phyloP scores from a whole-genome alignment of 2,329 filamentous ascomycete species.

The Arthrinium puccinioides region DNA sequence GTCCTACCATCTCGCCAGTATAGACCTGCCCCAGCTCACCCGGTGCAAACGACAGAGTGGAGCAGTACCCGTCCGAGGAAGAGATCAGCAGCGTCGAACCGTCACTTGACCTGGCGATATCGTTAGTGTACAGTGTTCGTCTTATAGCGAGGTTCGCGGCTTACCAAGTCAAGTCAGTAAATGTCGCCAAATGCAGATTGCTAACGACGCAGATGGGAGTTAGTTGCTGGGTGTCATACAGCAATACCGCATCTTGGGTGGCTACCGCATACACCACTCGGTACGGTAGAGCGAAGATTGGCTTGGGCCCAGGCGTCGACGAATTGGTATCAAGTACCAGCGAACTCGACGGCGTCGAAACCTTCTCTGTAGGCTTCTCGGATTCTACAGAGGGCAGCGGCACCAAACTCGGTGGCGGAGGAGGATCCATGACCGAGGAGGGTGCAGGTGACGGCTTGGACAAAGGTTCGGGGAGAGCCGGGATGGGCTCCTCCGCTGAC shows the following conservation, averaged over 20 bases:
- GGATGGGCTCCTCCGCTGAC: constrained; percentile 75
- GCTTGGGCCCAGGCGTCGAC: constrained; percentile 49
- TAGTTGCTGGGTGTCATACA: constrained; percentile 96
- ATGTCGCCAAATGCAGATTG: constrained; percentile 95
- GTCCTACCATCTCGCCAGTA: constrained; percentile 58
- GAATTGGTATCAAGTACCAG: constrained; percentile 38
- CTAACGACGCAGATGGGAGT: constrained; percentile 91
- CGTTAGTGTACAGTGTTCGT: background rate
- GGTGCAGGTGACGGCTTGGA: constrained; percentile 50
- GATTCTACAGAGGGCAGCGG: too few species aligned
- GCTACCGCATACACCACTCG: constrained; percentile 95
- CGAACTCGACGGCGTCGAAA: constrained; percentile 44
- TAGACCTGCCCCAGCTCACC: constrained; percentile 83
- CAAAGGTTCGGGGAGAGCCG: constrained; percentile 75
- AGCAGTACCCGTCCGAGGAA: constrained; percentile 98
- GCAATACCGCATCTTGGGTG: constrained; percentile 86
- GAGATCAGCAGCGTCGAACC: constrained; percentile 80
- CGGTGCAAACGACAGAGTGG: constrained; percentile 73
- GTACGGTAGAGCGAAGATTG: constrained; percentile 81
- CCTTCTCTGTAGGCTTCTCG: too few species aligned
- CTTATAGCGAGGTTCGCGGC: too few species aligned
- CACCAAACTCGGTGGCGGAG: constrained; percentile 53
- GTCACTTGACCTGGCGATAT: constrained; percentile 57
- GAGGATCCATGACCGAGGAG: constrained; percentile 73
- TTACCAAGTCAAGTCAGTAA: constrained; percentile 93